Evolutionary conservation across 805 yeast genomes (phyloP).

Genomic region (Spathaspora sp.): DNA sequence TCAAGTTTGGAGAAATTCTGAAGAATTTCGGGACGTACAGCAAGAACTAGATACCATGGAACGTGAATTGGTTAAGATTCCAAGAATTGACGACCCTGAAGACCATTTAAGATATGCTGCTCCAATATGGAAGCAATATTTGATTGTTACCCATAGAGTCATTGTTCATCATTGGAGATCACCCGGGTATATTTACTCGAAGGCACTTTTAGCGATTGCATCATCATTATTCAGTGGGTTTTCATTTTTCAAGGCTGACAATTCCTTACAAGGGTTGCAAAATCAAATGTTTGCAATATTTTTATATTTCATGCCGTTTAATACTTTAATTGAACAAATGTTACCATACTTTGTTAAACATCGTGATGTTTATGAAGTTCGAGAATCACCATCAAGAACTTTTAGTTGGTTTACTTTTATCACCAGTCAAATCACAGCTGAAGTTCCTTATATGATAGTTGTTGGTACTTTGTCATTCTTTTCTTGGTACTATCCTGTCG

Average conservation of each 20-base stretch:
- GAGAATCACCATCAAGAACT: conserved; percentile 26
- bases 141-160: conserved; percentile 28
- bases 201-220: conserved; percentile 34
- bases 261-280: conserved; percentile 57
- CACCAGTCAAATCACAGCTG: conserved; percentile 39
- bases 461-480: conserved; percentile 41
- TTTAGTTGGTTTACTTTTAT: conserved; percentile 36
- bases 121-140: conserved; percentile 19
- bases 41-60: conserved; percentile 65
- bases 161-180: conserved; percentile 29
- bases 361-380: conserved; percentile 44
- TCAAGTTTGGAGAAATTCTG: conserved; percentile 74
- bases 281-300: conserved; percentile 58
- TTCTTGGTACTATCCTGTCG: conserved; percentile 62
- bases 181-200: conserved; percentile 44
- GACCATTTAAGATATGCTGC: conserved; percentile 13
- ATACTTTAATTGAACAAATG: conserved; percentile 38
- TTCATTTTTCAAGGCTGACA: conserved; percentile 58
- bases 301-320: conserved; percentile 38
- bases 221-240: conserved; percentile 66
- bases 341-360: conserved; percentile 41
- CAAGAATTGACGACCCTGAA: conserved; percentile 24
- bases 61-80: conserved; percentile 35
- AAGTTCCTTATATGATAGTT: conserved; percentile 43
- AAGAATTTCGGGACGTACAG: conserved; percentile 55